Evolutionary conservation across 1,284 basidiomycete species (phyloP), one percentile per base, ranked within the genome.

Genomic region (Ceratobasidium sp.): DNA sequence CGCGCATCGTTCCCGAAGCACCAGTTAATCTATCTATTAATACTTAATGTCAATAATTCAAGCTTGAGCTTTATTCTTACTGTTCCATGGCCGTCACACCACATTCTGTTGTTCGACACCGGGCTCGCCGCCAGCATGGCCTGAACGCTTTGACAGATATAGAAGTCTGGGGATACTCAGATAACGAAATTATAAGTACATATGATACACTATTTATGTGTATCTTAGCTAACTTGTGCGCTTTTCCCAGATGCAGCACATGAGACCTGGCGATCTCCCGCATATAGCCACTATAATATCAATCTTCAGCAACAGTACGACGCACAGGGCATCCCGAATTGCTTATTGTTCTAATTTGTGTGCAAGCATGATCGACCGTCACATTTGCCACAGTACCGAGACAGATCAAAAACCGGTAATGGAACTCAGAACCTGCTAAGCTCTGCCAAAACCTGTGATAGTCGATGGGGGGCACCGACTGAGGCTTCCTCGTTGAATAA

Each of bases 361-460:
- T 54, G 52, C 23, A 54, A 54, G 28, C 14, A 54, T 26, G 21
- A 26, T n/a, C 35, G 35, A 38, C 11, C 35, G 11, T 38, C 35
- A 11, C 35, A 38, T 38, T 38, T 38, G 35, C 35, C 35, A 38
- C 35, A 38, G 11, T 38, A 38, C 35, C 35, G 35, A 38, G 35
- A 38, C 35, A 4, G 35, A 5, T 38, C 35, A 38, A 38, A 38
- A 38, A 38, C 35, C 11, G 77, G 35, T 30, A 28, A 66, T 26
- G 62, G 62, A n/a, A 66, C 62, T 28, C 46, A 21, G 5, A 66
- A 66, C 47, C 23, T 66, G 18, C 21, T 43, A 13, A 30, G 21
- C 11, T 46, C 41, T 7, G 58, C 58, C 7, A 3, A 35, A 6
- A 30, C 49, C 11, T 66, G 62, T 46, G 49, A 66, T n/a, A 32